Evolutionary conservation across 208 protist genomes (phyloP).

Genomic region (Trypanosoma platydactyli): DNA sequence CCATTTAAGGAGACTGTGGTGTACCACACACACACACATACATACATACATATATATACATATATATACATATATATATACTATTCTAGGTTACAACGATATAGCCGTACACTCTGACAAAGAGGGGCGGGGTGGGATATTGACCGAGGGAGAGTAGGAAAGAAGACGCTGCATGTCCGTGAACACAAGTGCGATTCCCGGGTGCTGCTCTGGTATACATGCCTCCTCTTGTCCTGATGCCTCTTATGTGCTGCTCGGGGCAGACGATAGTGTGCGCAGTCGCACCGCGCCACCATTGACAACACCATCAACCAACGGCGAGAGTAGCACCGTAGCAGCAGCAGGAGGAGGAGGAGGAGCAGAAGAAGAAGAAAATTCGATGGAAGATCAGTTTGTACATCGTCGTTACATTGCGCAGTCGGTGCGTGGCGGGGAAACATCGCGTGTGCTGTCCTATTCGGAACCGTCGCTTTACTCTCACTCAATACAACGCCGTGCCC

Average conservation of each 20-base stretch:
- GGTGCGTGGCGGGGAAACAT: background rate
- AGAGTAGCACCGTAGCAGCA: background rate
- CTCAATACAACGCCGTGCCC: background rate
- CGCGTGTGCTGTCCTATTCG: too few species aligned
- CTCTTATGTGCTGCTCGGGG: constrained; percentile 5
- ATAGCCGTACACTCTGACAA: background rate
- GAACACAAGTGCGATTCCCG: constrained; percentile 20
- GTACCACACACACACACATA: too few species aligned
- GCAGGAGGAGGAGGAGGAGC: constrained; percentile 19
- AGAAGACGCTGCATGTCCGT: constrained; percentile 13
- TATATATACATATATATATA: too few species aligned
- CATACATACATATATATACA: too few species aligned
- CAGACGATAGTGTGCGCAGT: constrained; percentile 6
- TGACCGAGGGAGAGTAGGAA: background rate
- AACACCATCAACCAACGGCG: constrained; percentile 29
- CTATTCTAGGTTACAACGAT: too few species aligned
- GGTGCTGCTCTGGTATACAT: background rate
- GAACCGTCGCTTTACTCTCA: too few species aligned
- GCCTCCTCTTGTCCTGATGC: constrained; percentile 4
- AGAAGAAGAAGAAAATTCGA: constrained; percentile 15
- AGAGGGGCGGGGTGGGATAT: background rate
- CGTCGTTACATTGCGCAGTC: background rate
- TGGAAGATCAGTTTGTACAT: background rate
- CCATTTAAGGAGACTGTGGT: too few species aligned
- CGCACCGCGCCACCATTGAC: constrained; percentile 25